Conservation (phyloP, 2,329 filamentous ascomycete genomes). For the Daldinia eschscholtzii region DNA sequence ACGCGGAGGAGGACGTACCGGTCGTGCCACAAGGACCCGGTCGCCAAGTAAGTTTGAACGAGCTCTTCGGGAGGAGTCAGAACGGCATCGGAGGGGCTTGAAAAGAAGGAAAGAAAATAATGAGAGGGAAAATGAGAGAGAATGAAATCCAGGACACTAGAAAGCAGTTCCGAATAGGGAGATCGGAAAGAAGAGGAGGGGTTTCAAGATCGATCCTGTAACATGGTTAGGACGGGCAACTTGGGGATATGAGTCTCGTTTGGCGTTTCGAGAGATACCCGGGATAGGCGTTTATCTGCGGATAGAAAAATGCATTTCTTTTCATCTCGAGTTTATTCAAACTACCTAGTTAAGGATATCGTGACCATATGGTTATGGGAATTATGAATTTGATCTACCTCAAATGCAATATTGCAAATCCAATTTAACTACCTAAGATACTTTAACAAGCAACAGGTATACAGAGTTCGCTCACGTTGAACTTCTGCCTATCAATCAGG, state of each 20-base stretch:
- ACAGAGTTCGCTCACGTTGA: too few species aligned
- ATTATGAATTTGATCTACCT: too few species aligned
- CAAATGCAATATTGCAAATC: too few species aligned
- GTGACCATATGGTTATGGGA: background rate
- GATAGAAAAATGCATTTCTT: conserved; percentile 18
- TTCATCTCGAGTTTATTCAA: background rate
- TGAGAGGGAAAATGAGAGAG: too few species aligned
- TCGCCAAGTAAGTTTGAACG: conserved; percentile 44
- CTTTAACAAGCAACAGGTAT: too few species aligned
- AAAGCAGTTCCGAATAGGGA: background rate
- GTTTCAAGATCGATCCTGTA: background rate
- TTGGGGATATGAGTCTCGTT: background rate
- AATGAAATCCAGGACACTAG: background rate
- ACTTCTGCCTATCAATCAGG: background rate
- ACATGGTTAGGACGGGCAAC: background rate
- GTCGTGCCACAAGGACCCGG: conserved; percentile 31
- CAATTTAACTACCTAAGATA: too few species aligned
- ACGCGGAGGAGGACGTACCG: conserved; percentile 17
- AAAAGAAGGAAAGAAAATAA: background rate
- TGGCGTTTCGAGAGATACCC: conserved; percentile 33
- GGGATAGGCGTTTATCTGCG: conserved; percentile 21
- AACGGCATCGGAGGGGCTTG: conserved; percentile 20
- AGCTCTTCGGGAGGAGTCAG: conserved; percentile 40
- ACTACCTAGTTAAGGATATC: background rate
- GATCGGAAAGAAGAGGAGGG: background rate